These are phyloP conservation scores for Fusarium sp. DNA, from an alignment of 2,329 filamentous ascomycete genomes.

Conservation along the genomic window DNA sequence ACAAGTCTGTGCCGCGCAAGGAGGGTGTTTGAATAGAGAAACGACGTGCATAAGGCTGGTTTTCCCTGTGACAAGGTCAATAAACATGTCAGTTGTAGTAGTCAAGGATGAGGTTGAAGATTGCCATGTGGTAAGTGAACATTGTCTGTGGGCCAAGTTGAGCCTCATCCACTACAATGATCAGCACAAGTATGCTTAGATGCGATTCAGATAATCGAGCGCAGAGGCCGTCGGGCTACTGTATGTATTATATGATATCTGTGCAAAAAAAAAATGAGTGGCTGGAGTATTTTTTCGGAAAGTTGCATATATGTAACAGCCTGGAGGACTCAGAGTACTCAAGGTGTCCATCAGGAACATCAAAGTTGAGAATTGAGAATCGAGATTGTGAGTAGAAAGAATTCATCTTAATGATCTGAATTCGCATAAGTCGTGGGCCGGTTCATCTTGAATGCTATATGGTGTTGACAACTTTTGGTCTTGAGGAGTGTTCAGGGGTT, in stretches of 20 bases:
- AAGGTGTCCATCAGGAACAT: not conserved
- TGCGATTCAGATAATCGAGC: not conserved
- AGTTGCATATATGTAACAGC: not conserved
- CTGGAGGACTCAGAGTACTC: not conserved
- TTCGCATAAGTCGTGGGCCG: not conserved
- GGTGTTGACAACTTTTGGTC: not conserved
- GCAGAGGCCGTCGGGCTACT: not conserved
- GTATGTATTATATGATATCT: not conserved
- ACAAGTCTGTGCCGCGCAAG: constrained; percentile 26
- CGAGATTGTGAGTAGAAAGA: not conserved
- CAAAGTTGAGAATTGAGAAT: not conserved
- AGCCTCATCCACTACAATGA: constrained; percentile 18
- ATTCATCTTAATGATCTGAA: not conserved
- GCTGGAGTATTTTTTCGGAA: not conserved
- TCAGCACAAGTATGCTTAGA: not conserved
- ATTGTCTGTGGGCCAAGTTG: constrained; percentile 6
- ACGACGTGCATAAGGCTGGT: not conserved
- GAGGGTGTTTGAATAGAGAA: constrained; percentile 14
- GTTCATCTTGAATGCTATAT: not conserved
- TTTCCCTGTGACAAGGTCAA: not conserved
- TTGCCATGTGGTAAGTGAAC: constrained; percentile 8
- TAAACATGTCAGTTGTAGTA: constrained; percentile 1
- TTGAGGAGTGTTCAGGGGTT: not conserved
- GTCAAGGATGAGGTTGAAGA: not conserved
- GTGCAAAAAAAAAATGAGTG: not conserved